A percentile compares a stretch with the other conserved stretches of the same genome.
Evolutionary conservation across 2,329 filamentous ascomycete species (phyloP).

Genomic region (Fusarium denticulatum): DNA sequence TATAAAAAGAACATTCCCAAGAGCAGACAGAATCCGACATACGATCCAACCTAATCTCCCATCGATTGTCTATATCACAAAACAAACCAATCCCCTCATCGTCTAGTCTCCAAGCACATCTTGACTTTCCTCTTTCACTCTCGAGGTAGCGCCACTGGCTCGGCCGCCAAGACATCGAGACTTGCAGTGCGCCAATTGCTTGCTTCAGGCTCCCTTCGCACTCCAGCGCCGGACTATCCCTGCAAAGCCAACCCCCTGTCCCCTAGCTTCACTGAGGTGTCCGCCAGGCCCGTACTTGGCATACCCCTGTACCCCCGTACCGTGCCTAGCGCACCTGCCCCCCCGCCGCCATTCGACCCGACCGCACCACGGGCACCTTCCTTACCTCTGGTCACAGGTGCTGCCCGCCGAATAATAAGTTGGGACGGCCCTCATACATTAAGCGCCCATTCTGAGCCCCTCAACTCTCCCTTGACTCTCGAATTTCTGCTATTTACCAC

Average conservation of each 20-base stretch:
- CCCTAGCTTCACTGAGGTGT: neutral
- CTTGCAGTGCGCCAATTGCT: conserved; percentile 39
- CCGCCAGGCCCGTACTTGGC: conserved; percentile 9
- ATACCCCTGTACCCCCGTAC: conserved; percentile 34
- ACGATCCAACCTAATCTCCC: conserved; percentile 12
- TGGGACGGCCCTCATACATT: conserved; percentile 39
- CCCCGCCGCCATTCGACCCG: conserved; percentile 26
- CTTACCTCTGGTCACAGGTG: conserved; percentile 30
- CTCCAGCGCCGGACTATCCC: conserved; percentile 26
- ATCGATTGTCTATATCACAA: conserved; percentile 12
- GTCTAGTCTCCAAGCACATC: conserved; percentile 10
- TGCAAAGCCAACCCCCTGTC: conserved; percentile 10
- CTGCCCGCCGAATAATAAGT: conserved; percentile 44
- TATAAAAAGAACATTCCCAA: conserved; percentile 14
- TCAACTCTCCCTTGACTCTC: conserved; percentile 35
- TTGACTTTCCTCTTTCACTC: conserved; percentile 23
- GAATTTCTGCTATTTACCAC: conserved; percentile 32
- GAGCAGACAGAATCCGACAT: neutral
- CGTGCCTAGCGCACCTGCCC: conserved; percentile 38
- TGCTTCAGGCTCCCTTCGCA: conserved; percentile 15
- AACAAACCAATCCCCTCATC: conserved; percentile 21
- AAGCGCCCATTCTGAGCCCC: conserved; percentile 38
- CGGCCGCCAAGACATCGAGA: conserved; percentile 34
- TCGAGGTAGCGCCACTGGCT: conserved; percentile 36
- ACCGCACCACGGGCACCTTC: conserved; percentile 15